These are phyloP conservation scores for Rhexocercosporidium sp. DNA, from an alignment of 2,329 filamentous ascomycete species.

Conservation along the genomic window DNA sequence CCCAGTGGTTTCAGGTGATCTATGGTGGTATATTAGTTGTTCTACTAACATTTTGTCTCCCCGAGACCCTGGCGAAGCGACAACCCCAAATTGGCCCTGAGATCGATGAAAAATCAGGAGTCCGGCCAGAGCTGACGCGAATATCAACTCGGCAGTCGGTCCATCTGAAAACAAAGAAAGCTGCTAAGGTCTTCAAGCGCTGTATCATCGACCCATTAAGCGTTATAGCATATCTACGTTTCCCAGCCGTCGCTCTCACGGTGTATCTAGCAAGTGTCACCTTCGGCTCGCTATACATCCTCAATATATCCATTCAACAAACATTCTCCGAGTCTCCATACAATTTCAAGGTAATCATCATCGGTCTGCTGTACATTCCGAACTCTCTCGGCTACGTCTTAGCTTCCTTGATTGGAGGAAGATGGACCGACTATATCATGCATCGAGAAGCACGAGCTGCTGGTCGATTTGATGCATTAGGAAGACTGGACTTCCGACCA, in stretches of 20 bases:
- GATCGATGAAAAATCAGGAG: constrained; percentile 17
- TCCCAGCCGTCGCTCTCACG: constrained; percentile 74
- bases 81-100: not conserved
- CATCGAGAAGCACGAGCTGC: constrained; percentile 73
- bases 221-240: constrained; percentile 73
- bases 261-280: constrained; percentile 77
- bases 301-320: constrained; percentile 78
- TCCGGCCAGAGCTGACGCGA: constrained; percentile 46
- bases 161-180: constrained; percentile 59
- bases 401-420: constrained; percentile 71
- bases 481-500: constrained; percentile 70
- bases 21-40: constrained; percentile 67
- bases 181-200: constrained; percentile 59
- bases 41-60: constrained; percentile 64
- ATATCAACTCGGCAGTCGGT: constrained; percentile 68
- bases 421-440: constrained; percentile 85
- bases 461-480: constrained; percentile 69
- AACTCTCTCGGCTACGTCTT: constrained; percentile 74
- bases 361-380: constrained; percentile 81
- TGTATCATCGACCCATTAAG: constrained; percentile 74
- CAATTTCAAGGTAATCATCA: constrained; percentile 67
- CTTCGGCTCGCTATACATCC: constrained; percentile 75
- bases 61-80: constrained; percentile 62
- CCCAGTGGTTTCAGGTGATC: constrained; percentile 77
- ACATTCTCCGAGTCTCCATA: constrained; percentile 73